Base-by-base conservation (phyloP, 202 grass and related monocot genomes). In the Musa balbisiana region DNA sequence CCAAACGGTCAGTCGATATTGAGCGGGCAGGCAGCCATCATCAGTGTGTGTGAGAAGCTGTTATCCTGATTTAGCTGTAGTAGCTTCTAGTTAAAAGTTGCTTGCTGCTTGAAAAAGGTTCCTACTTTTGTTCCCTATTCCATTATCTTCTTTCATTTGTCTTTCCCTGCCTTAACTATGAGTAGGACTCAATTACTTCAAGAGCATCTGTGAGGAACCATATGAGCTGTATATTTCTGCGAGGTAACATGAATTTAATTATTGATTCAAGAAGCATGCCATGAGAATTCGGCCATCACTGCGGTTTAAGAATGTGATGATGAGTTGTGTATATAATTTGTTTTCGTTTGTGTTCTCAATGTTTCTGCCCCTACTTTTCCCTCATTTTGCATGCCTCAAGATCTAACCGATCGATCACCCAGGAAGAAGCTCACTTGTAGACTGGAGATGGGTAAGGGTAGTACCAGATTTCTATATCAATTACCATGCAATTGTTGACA, bases 171-270 rank as follows among this genome's bases (percentile, higher is more conserved):
- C 49, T n/a, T 26, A 33, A 33, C 71, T 79, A 16, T 60, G 60
- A 59, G 78, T 52, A 55, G 12, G 27, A 73, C 14, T 14, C 25
- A 73, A 11, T 54, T 21, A 15, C 22, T 52, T 2, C 8, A 79
- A 64, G 68, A 80, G 75, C 66, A 81, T 82, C 80, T 88, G 83
- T 79, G 85, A 86, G 87, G 80, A 90, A 64, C 52, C 80, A 87
- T 90, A 89, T 88, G 92, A 88, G 89, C 81, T 92, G 85, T 96
- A 84, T 91, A 88, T 87, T 92, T 92, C 91, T 92, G 89, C 73
- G 85, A 92, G 82, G 82, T 8, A 43, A 43, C 33, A 43, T 43
- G 88, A 72, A 87, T 73, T 92, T 92, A 43, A 85, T 87, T 95
- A 88, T 92, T 92, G 79, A 82, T 90, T 87, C 71, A 56, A 80